Conservation (phyloP, 2,329 filamentous ascomycete genomes). For the Ampelomyces quisqualis region DNA sequence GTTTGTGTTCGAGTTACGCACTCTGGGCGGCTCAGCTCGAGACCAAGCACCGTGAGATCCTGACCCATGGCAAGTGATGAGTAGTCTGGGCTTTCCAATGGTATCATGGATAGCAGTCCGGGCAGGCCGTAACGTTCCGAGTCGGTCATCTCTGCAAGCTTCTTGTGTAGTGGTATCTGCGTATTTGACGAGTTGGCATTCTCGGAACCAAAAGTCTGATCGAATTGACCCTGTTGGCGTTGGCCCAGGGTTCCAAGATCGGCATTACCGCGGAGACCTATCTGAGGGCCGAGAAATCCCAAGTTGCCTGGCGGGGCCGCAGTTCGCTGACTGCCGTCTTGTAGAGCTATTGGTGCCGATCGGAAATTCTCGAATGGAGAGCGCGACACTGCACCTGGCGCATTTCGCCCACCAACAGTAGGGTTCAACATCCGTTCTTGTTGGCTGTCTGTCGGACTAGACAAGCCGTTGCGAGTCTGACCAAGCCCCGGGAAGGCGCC, state of each 20-base stretch:
- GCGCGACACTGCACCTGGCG: slow-evolving; percentile 31
- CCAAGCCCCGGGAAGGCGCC: slow-evolving; percentile 47
- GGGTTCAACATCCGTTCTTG: slow-evolving; percentile 37
- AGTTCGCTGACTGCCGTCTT: slow-evolving; percentile 40
- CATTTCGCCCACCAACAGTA: slow-evolving; percentile 33
- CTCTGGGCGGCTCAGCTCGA: slow-evolving; percentile 65
- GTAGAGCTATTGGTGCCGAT: slow-evolving; percentile 23
- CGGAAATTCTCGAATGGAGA: slow-evolving; percentile 38
- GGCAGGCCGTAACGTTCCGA: slow-evolving; percentile 61
- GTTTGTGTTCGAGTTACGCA: slow-evolving; percentile 39
- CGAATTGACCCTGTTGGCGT: slow-evolving; percentile 35
- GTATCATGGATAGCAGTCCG: slow-evolving; percentile 60
- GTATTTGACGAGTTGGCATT: slow-evolving; percentile 35
- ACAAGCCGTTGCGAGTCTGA: slow-evolving; percentile 48
- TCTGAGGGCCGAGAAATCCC: slow-evolving; percentile 35
- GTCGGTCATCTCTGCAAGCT: slow-evolving; percentile 59
- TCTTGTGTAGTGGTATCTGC: slow-evolving; percentile 44
- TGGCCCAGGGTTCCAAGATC: slow-evolving; percentile 31
- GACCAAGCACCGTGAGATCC: slow-evolving; percentile 62
- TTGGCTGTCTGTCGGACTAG: slow-evolving; percentile 42
- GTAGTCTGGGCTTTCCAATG: slow-evolving; percentile 54
- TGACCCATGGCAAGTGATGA: slow-evolving; percentile 60
- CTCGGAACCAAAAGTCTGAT: slow-evolving; percentile 36
- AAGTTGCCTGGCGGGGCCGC: slow-evolving; percentile 32
- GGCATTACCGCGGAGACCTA: slow-evolving; percentile 21